A percentile compares a stretch with the other conserved stretches of the same genome.
phyloP scores from a whole-genome alignment of 2,329 filamentous ascomycete genomes.

The Ramichloridium luteum region DNA sequence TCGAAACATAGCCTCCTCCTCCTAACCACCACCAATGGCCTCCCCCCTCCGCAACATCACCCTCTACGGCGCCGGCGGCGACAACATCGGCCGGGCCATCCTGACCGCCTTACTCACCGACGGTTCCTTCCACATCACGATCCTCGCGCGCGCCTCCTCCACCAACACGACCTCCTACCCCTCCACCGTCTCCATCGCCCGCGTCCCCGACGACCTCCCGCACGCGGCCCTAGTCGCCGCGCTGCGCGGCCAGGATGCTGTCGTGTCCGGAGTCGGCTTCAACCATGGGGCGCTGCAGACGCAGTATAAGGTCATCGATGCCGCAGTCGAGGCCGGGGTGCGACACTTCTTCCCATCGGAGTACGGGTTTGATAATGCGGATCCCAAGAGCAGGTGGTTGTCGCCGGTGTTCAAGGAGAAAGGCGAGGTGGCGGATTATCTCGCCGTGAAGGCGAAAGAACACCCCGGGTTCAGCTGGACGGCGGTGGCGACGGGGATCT shows the following conservation, averaged over 20 bases:
- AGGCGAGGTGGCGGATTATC: constrained; percentile 23
- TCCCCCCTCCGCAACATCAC: constrained; percentile 7
- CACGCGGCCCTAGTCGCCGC: constrained; percentile 22
- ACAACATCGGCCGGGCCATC: constrained; percentile 11
- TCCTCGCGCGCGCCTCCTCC: constrained; percentile 9
- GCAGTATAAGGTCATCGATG: constrained; percentile 28
- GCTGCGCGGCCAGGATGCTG: constrained; percentile 27
- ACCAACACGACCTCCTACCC: constrained; percentile 11
- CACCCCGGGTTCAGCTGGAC: constrained; percentile 20
- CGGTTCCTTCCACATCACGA: constrained; percentile 6
- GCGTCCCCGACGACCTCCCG: constrained; percentile 8
- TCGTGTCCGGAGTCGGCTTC: constrained; percentile 24
- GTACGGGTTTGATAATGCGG: constrained; percentile 28
- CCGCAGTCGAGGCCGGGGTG: constrained; percentile 29
- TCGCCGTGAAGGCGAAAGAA: constrained; percentile 16
- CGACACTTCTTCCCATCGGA: constrained; percentile 31
- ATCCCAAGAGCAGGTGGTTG: constrained; percentile 19
- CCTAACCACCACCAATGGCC: constrained; percentile 9
- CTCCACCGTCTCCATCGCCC: constrained; percentile 4
- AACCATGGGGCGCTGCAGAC: constrained; percentile 19
- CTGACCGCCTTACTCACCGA: constrained; percentile 9
- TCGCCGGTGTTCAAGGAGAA: constrained; percentile 25
- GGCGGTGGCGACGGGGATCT: constrained; percentile 19
- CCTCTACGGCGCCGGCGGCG: constrained; percentile 12
- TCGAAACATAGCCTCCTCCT: too few relatives aligned